Base-by-base conservation (phyloP, 805 yeast genomes). In the Candida lessepsii region DNA sequence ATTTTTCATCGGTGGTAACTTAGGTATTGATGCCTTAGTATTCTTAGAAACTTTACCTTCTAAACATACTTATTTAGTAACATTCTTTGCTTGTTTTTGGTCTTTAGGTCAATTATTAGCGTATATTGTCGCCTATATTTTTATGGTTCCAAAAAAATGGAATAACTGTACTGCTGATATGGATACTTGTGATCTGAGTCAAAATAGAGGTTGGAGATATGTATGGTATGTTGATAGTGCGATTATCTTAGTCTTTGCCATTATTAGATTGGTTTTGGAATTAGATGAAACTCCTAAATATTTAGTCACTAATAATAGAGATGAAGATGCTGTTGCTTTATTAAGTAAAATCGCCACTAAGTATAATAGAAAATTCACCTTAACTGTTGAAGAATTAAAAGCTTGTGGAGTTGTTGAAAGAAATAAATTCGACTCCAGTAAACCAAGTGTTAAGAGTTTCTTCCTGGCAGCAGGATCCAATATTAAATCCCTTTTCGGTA, bases 161-260 rank as follows among this genome's bases (percentile, higher is more conserved):
- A 43, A 28, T 20, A 14, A 21, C 5, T 67, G 75, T 6, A 76
- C 83, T 42, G 44, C 36, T 25, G 35, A 35, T 20, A 53, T 55
- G 7, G 67, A 53, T n/a, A 32, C 61, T 29, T 79, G 85, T 53
- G 63, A 65, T 21, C 63, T 74, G 8, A 42, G 50, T 10, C 54
- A 62, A 25, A 80, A 80, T 56, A 68, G 72, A 60, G 85, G 85
- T 37, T 80, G 85, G 84, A 58, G 85, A 48, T 80, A 80, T 56
- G 63, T 69, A 35, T 62, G 68, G 46, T 69, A 70, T 46, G 77
- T 78, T 5, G 51, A 76, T 39, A 58, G 73, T 10, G 73, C 81
- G 16, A 45, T 80, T 25, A 80, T 80, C 3, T 50, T 63, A 40
- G 46, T 54, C 13, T 56, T 65, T 59, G 62, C 63, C 21, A 35